These are phyloP conservation scores for Torulaspora globosa DNA, from an alignment of 1,139 yeast species.

Conservation along the genomic window DNA sequence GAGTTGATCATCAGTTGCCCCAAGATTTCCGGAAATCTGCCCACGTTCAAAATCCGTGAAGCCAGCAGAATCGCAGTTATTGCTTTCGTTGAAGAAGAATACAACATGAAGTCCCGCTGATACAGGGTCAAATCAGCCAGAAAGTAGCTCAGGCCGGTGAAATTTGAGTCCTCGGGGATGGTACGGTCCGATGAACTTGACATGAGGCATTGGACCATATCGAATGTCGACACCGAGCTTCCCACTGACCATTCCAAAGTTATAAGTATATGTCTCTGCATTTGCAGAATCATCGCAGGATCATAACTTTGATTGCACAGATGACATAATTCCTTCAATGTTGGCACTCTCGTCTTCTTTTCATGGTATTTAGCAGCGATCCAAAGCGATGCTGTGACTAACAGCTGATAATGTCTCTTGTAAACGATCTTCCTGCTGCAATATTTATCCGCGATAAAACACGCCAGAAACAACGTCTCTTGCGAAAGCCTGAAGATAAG, in stretches of 20 bases:
- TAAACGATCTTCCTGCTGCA: conserved; percentile 89
- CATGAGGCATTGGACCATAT: conserved; percentile 11
- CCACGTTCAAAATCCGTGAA: conserved; percentile 51
- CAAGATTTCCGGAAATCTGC: conserved; percentile 16
- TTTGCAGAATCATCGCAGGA: conserved; percentile 85
- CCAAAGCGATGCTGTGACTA: conserved; percentile 93
- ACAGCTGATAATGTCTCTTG: conserved; percentile 85
- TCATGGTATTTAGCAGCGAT: conserved; percentile 92
- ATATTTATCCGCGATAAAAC: conserved; percentile 83
- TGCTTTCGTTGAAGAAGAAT: conserved; percentile 61
- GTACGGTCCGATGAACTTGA: conserved; percentile 7
- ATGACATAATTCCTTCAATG: conserved; percentile 66
- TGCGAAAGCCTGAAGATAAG: conserved; percentile 66
- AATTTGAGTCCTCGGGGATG: conserved; percentile 9
- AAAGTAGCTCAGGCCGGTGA: conserved; percentile 35
- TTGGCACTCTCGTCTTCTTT: conserved; percentile 78
- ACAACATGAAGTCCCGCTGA: conserved; percentile 60
- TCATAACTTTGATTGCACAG: conserved; percentile 86
- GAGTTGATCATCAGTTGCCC: conserved; percentile 6
- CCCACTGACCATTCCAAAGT: conserved; percentile 70
- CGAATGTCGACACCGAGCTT: conserved; percentile 28
- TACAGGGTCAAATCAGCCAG: conserved; percentile 75
- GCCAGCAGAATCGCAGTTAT: conserved; percentile 69
- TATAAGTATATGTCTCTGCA: conserved; percentile 85
- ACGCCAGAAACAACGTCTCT: conserved; percentile 72